Base-by-base conservation (phyloP, 768 basidiomycete species). In the Mycena metata region DNA sequence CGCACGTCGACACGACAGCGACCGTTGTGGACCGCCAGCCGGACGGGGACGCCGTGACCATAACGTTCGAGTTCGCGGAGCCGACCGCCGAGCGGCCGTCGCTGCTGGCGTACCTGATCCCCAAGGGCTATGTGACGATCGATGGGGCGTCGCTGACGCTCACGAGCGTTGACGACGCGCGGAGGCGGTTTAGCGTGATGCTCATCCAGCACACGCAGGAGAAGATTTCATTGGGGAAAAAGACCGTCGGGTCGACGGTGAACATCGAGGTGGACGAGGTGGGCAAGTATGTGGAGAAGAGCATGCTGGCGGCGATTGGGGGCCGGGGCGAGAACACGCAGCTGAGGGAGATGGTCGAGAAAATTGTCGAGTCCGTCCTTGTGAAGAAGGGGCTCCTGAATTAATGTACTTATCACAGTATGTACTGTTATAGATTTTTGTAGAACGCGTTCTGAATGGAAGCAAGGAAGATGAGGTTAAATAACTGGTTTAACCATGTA, bases 191-290 rank as follows among this genome's bases (percentile, higher is more conserved):
- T 75, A 90, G 91, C 39, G 87, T 99, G 58, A 99, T 99, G 96
- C 88, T 99, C 71, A 96, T 99, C 80, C 89, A 89, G 73, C 96
- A 99, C 80, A 96, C 95, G 13, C 97, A 98, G 76, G 82, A 90
- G 74, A 95, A 91, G 79, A 91, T 98, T 64, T 91, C 94, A 2
- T 84, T 99, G 58, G 86, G 86, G 43, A 85, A 81, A 68, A 99
- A 99, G 79, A 71, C 73, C 3, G 77, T 92, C 1, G 96, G 96
- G 0, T 87, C 88, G 52, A 92, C 86, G 73, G 96, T 99, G 58
- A 99, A 99, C 76, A 87, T 99, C 66, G 98, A 99, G 82, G 96
- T 92, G 49, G 96, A 98, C 77, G 95, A 96, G 89, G 90, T 96
- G 21, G 96, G 94, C 17, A 97, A 97, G 79, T 96, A 94, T 70